phyloP scores from a whole-genome alignment of 2,329 filamentous ascomycete species.

The Furcasterigmium furcatum region DNA sequence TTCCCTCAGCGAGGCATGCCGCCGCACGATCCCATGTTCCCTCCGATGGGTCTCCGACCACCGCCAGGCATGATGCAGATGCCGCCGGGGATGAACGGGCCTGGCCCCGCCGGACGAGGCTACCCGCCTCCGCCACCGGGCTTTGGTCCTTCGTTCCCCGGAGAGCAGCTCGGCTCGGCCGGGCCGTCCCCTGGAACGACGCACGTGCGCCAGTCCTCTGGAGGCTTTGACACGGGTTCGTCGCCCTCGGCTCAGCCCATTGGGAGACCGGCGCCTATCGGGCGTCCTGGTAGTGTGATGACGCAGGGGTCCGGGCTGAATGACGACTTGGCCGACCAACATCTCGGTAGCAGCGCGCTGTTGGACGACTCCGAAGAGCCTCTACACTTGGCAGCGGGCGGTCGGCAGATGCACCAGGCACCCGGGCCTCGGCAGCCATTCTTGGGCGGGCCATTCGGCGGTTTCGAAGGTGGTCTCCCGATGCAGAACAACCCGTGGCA shows the following conservation, averaged over 20 bases:
- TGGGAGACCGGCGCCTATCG: conserved; percentile 80
- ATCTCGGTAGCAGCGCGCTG: conserved; percentile 87
- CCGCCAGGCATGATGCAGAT: conserved; percentile 42
- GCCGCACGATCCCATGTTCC: conserved; percentile 48
- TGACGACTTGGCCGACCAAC: conserved; percentile 70
- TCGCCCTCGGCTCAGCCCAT: conserved; percentile 66
- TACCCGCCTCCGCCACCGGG: conserved; percentile 49
- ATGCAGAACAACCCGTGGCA: conserved; percentile 39
- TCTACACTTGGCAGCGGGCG: conserved; percentile 26
- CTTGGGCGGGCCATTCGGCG: conserved; percentile 29
- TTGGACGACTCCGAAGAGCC: conserved; percentile 70
- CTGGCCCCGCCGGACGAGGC: conserved; percentile 36
- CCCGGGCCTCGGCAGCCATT: conserved; percentile 46
- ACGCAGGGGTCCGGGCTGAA: conserved; percentile 50
- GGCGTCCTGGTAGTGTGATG: conserved; percentile 73
- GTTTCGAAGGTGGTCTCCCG: conserved; percentile 34
- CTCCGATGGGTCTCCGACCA: conserved; percentile 41
- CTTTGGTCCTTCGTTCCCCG: conserved; percentile 40
- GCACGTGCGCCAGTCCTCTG: conserved; percentile 76
- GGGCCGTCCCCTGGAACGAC: conserved; percentile 39
- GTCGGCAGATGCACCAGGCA: conserved; percentile 43
- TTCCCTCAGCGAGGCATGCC: conserved; percentile 46
- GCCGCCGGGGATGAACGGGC: conserved; percentile 48
- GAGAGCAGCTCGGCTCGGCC: conserved; percentile 34
- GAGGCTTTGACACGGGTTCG: conserved; percentile 57